A percentile compares a stretch with the other conserved stretches of the same genome.
Evolutionary conservation across 2,329 filamentous ascomycete genomes (phyloP).

Genomic region (Cryphonectria japonica): DNA sequence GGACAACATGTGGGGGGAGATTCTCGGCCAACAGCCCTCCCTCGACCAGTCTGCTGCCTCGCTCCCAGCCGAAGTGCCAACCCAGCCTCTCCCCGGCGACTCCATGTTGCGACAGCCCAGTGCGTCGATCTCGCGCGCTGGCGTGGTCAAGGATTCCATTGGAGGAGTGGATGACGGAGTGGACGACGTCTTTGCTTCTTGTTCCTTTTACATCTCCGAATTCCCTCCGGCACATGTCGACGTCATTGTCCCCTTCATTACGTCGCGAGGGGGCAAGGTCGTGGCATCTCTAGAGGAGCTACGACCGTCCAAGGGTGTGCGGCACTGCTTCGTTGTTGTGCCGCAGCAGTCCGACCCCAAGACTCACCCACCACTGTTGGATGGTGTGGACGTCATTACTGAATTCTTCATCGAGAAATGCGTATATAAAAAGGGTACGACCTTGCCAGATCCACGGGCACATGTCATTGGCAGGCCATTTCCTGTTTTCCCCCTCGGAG

Average conservation of each 20-base stretch:
- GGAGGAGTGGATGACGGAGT: slow-evolving; percentile 35
- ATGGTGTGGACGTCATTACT: slow-evolving; percentile 64
- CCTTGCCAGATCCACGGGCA: slow-evolving; percentile 61
- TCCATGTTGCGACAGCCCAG: slow-evolving; percentile 18
- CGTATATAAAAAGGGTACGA: slow-evolving; percentile 73
- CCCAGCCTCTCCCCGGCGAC: slow-evolving; percentile 20
- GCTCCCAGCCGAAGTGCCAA: slow-evolving; percentile 24
- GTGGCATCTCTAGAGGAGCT: slow-evolving; percentile 48
- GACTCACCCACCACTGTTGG: slow-evolving; percentile 46
- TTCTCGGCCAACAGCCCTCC: slow-evolving; percentile 60
- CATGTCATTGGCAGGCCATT: slow-evolving; percentile 81
- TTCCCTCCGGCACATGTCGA: slow-evolving; percentile 58
- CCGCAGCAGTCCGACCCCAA: slow-evolving; percentile 55
- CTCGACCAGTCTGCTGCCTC: slow-evolving; percentile 35
- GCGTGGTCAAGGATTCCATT: slow-evolving; percentile 28
- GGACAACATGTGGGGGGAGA: slow-evolving; percentile 88
- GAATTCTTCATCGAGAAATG: slow-evolving; percentile 95
- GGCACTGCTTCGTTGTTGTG: slow-evolving; percentile 55
- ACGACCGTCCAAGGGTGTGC: slow-evolving; percentile 36
- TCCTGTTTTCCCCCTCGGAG: slow-evolving; percentile 67
- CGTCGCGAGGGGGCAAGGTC: slow-evolving; percentile 51
- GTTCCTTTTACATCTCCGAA: slow-evolving; percentile 63
- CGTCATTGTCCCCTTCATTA: slow-evolving; percentile 51
- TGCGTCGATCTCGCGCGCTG: slow-evolving; percentile 8
- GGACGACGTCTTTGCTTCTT: slow-evolving; percentile 56